Evolutionary conservation across 1,139 yeast genomes (phyloP).

Genomic region (Meyerozyma elateridarum): DNA sequence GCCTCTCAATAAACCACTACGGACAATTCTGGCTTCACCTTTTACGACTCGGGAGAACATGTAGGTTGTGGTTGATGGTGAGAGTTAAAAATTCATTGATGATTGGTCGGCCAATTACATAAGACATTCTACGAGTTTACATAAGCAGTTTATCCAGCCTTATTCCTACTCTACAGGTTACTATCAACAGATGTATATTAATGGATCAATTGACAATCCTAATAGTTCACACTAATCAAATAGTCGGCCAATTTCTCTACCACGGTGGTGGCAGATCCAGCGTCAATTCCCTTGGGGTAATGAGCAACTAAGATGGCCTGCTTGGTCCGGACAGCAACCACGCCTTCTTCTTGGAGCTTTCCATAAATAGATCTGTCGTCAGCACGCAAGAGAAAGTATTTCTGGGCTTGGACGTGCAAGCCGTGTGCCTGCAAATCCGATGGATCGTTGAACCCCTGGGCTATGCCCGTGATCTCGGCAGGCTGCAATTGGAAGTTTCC

Average conservation of each 20-base stretch:
- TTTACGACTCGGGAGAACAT: slow-evolving; percentile 1
- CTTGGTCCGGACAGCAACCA: slow-evolving; percentile 86
- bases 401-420: slow-evolving; percentile 76
- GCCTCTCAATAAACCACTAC: background rate
- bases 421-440: slow-evolving; percentile 78
- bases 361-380: slow-evolving; percentile 94
- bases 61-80: background rate
- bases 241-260: slow-evolving; percentile 96
- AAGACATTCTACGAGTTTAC: too few relatives aligned
- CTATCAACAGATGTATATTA: too few relatives aligned
- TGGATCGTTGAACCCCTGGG: slow-evolving; percentile 78
- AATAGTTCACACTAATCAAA: slow-evolving; percentile 81
- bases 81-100: too few relatives aligned
- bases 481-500: slow-evolving; percentile 64
- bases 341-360: slow-evolving; percentile 82
- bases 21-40: background rate
- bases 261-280: slow-evolving; percentile 92
- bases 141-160: too few relatives aligned
- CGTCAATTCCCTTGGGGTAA: slow-evolving; percentile 83
- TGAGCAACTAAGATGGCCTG: slow-evolving; percentile 94
- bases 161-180: too few relatives aligned
- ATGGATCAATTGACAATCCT: too few relatives aligned
- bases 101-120: too few relatives aligned
- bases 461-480: slow-evolving; percentile 69
- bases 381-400: slow-evolving; percentile 84